Evolutionary conservation across 2,329 filamentous ascomycete species (phyloP).

Genomic region (Pseudocercospora ulei): DNA sequence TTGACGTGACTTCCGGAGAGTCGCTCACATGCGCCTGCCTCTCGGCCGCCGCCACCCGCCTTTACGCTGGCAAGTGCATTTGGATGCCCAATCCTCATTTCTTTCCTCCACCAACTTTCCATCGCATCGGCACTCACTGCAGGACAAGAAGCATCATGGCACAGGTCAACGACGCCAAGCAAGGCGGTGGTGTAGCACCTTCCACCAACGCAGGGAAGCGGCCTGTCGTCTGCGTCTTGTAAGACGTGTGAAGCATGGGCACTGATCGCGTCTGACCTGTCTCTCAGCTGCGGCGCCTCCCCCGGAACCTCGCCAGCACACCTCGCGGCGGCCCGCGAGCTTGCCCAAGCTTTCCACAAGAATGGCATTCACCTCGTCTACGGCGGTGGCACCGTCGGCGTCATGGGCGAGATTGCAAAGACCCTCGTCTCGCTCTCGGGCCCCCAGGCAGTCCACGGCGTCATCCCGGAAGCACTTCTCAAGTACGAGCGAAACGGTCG

Average conservation of each 20-base stretch:
- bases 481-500: conserved; percentile 20
- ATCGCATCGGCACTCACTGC: background rate
- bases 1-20: conserved; percentile 6
- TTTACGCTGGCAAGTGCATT: background rate
- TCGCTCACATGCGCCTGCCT: conserved; percentile 10
- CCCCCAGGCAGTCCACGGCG: conserved; percentile 74
- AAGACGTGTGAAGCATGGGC: no score
- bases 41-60: background rate
- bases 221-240: conserved; percentile 81
- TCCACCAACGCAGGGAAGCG: conserved; percentile 29
- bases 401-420: conserved; percentile 90
- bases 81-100: background rate
- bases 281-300: conserved; percentile 64
- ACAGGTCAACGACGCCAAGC: conserved; percentile 8
- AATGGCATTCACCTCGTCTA: conserved; percentile 80
- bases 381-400: conserved; percentile 82
- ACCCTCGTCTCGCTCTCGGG: conserved; percentile 76
- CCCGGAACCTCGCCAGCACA: conserved; percentile 63
- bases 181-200: conserved; percentile 14
- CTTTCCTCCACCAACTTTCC: background rate
- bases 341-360: conserved; percentile 63
- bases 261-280: no score
- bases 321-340: conserved; percentile 63
- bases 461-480: conserved; percentile 81
- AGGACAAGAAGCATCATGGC: conserved; percentile 3